Evolutionary conservation across 768 basidiomycete species (phyloP).

Genomic region (Coprinellus micaceus): DNA sequence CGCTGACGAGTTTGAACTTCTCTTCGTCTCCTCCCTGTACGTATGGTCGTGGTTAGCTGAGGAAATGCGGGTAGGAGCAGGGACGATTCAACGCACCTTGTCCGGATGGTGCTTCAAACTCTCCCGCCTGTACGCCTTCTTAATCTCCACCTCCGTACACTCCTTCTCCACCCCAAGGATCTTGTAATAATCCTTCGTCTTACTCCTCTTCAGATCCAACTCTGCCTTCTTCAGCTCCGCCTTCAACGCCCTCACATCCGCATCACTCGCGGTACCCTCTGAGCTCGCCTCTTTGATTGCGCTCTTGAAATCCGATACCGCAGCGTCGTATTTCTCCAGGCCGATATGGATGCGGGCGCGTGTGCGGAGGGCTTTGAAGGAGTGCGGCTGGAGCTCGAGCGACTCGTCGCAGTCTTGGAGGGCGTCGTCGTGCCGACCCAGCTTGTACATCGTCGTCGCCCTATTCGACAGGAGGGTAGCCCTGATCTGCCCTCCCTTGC

Average conservation of each 20-base stretch:
- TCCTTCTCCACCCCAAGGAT: conserved; percentile 63
- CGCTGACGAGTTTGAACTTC: conserved; percentile 87
- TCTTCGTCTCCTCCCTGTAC: conserved; percentile 88
- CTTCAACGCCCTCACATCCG: conserved; percentile 58
- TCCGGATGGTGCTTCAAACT: conserved; percentile 84
- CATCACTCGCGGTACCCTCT: conserved; percentile 53
- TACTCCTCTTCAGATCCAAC: conserved; percentile 77
- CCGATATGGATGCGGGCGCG: conserved; percentile 76
- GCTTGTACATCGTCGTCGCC: conserved; percentile 78
- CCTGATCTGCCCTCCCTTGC: conserved; percentile 75
- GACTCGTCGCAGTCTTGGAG: conserved; percentile 69
- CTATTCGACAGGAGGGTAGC: conserved; percentile 81
- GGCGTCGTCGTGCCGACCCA: conserved; percentile 64
- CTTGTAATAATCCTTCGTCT: conserved; percentile 89
- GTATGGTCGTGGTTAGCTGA: neutral
- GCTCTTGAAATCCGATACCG: conserved; percentile 73
- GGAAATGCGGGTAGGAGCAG: conserved; percentile 4
- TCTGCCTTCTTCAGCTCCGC: conserved; percentile 79
- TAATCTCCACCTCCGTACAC: conserved; percentile 70
- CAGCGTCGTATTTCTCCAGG: conserved; percentile 68
- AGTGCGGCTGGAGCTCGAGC: conserved; percentile 54
- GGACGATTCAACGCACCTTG: conserved; percentile 46
- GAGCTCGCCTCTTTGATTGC: conserved; percentile 69
- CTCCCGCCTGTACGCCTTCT: conserved; percentile 88
- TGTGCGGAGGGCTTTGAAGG: conserved; percentile 85